Evolutionary conservation across 768 basidiomycete species (phyloP).

Genomic region (Macrolepiota fuliginosa): DNA sequence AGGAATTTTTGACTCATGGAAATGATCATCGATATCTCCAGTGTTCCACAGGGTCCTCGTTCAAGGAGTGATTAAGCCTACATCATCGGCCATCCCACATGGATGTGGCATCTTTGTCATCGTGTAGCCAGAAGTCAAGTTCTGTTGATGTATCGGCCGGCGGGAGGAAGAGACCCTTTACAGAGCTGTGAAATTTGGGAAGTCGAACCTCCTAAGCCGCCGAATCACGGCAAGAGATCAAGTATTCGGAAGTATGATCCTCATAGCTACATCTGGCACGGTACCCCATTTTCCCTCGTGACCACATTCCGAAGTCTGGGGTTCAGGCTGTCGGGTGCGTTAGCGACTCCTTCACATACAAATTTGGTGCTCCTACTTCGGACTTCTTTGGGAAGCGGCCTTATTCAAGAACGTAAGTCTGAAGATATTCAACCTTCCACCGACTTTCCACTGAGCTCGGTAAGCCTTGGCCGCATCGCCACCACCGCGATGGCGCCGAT

Average conservation of each 20-base stretch:
- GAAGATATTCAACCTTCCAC: too few species aligned
- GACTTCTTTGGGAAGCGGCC: too few species aligned
- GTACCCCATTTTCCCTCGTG: slow-evolving; percentile 2
- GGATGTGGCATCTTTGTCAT: neutral
- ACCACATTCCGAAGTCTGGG: neutral
- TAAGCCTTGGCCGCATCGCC: too few species aligned
- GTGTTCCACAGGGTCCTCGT: neutral
- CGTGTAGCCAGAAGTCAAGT: slow-evolving; percentile 2
- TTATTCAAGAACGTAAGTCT: too few species aligned
- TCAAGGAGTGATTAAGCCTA: neutral
- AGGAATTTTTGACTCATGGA: neutral
- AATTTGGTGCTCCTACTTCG: neutral
- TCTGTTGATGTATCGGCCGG: neutral
- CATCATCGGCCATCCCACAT: neutral
- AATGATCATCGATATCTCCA: slow-evolving; percentile 10
- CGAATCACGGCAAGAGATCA: slow-evolving; percentile 8
- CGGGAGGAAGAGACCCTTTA: neutral
- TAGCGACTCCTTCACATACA: neutral
- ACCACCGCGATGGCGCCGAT: too few species aligned
- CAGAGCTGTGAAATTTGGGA: slow-evolving; percentile 6
- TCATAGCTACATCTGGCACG: neutral
- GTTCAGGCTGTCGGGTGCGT: neutral
- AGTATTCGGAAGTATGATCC: slow-evolving; percentile 1
- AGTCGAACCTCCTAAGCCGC: neutral
- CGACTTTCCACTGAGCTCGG: too few species aligned